Base-by-base conservation (phyloP, 2,329 filamentous ascomycete species). In the Calonectria ilicicola region DNA sequence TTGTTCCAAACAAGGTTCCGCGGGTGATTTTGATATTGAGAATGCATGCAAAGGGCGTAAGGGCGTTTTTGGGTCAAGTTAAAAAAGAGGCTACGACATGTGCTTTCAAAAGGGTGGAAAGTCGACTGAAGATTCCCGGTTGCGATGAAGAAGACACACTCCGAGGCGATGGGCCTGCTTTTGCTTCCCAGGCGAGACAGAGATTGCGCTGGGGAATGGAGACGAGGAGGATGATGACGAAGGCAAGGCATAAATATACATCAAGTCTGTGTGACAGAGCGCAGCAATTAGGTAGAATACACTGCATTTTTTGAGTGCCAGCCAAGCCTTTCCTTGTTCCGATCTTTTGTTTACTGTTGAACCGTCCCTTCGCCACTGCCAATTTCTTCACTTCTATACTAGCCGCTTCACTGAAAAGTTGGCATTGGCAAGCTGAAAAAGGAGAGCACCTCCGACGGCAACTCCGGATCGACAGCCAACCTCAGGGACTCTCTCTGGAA, bases 61-160 rank as follows among this genome's bases (percentile, higher is more conserved):
- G 65, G 78, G 78, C 75, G 78, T 79, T 79, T 79, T 79, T 79
- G 75, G 74, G 69, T 74, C 67, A 77, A 64, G 73, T 67, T 70
- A 71, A 77, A 73, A 74, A 67, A 23, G 76, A 77, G 60, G 58
- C 66, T 75, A 66, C 17, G 47, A 63, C 60, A 58, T 69, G 58
- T 65, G 60, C 60, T 47, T 69, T 72, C 49, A 69, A 74, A 72
- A 74, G 76, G 76, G 75, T 76, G 78, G 72, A 75, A 74, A 71
- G 76, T 79, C 75, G 76, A 79, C 77, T 76, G 77, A 79, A 78
- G 76, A 79, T 78, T 77, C 74, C 70, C 72, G 60, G 70, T 78
- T 74, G 74, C 68, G 76, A 79, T 78, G 76, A 78, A 78, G 75
- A 79, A 79, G 76, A 79, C 75, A 72, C 74, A 71, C 75, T 79